These are phyloP conservation scores for Naganishia randhawae DNA, from an alignment of 768 basidiomycete species.

Conservation along the genomic window DNA sequence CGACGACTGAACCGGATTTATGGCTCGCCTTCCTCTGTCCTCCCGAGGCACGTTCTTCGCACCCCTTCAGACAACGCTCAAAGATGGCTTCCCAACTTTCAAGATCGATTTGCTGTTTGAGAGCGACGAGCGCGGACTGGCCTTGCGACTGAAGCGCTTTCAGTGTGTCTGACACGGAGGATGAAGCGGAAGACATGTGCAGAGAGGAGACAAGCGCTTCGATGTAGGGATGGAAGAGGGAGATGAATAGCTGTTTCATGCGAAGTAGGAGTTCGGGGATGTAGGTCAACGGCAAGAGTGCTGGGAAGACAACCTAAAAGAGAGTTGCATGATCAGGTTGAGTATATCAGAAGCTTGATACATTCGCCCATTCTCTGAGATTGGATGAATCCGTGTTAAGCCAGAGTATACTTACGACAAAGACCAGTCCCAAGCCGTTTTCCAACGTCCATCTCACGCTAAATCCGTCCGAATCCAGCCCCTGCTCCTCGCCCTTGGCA, in stretches of 20 bases:
- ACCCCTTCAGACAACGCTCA: slow-evolving; percentile 42
- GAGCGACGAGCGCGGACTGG: slow-evolving; percentile 30
- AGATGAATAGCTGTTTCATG: slow-evolving; percentile 77
- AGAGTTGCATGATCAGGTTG: no score
- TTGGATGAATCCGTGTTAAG: not conserved
- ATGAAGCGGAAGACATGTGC: slow-evolving; percentile 31
- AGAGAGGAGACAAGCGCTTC: slow-evolving; percentile 77
- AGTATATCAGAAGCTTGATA: no score
- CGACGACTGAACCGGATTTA: slow-evolving; percentile 20
- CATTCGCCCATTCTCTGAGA: not conserved
- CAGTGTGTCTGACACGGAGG: slow-evolving; percentile 15
- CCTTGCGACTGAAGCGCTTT: slow-evolving; percentile 60
- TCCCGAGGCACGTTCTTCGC: slow-evolving; percentile 34
- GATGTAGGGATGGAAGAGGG: slow-evolving; percentile 79
- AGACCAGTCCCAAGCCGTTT: slow-evolving; percentile 92
- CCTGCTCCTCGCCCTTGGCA: slow-evolving; percentile 59
- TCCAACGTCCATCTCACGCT: slow-evolving; percentile 90
- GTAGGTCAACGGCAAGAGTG: slow-evolving; percentile 89
- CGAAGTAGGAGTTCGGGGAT: slow-evolving; percentile 79
- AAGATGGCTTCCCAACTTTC: slow-evolving; percentile 46
- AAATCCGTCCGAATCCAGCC: slow-evolving; percentile 90
- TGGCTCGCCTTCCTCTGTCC: slow-evolving; percentile 23
- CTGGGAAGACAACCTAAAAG: slow-evolving; percentile 84
- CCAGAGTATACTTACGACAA: slow-evolving; percentile 66
- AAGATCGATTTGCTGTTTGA: slow-evolving; percentile 36